These are phyloP conservation scores for Perkinsus chesapeaki DNA, from an alignment of 169 alveolate species.

Conservation along the genomic window DNA sequence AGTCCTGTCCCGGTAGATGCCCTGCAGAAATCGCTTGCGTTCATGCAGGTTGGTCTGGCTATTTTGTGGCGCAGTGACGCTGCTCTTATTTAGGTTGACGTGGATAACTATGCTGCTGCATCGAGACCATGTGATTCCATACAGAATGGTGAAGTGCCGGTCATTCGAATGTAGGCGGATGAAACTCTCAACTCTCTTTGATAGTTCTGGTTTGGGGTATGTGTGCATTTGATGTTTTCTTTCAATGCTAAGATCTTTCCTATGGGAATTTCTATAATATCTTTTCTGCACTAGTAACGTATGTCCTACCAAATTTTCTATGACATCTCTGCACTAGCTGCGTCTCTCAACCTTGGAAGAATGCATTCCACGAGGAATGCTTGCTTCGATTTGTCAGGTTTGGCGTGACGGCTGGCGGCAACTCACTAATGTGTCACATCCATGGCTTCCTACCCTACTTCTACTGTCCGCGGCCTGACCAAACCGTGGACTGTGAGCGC, in stretches of 20 bases:
- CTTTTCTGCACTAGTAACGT: too few species aligned
- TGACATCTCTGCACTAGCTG: too few species aligned
- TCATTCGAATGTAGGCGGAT: neutral
- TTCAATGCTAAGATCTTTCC: too few species aligned
- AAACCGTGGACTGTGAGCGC: slow-evolving; percentile 8
- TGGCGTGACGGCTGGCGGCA: slow-evolving; percentile 46
- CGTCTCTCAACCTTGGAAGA: too few species aligned
- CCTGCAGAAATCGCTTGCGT: neutral
- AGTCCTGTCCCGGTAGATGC: neutral
- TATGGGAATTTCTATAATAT: too few species aligned
- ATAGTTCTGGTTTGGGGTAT: neutral
- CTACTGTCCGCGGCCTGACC: slow-evolving; percentile 21
- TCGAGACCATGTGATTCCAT: neutral
- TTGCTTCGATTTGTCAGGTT: too few species aligned
- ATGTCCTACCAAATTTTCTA: too few species aligned
- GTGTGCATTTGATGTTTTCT: too few species aligned
- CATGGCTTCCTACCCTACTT: slow-evolving; percentile 50
- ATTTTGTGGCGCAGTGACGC: neutral
- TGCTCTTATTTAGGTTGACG: neutral
- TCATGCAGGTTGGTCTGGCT: neutral
- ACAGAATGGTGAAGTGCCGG: neutral
- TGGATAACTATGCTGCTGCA: neutral
- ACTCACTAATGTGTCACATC: slow-evolving; percentile 34
- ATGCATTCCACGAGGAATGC: too few species aligned
- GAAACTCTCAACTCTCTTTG: neutral